Evolutionary conservation across 352 stramenopile genomes (phyloP), one percentile per base, ranked within the genome.

Genomic region (Phytopythium mirpurense): DNA sequence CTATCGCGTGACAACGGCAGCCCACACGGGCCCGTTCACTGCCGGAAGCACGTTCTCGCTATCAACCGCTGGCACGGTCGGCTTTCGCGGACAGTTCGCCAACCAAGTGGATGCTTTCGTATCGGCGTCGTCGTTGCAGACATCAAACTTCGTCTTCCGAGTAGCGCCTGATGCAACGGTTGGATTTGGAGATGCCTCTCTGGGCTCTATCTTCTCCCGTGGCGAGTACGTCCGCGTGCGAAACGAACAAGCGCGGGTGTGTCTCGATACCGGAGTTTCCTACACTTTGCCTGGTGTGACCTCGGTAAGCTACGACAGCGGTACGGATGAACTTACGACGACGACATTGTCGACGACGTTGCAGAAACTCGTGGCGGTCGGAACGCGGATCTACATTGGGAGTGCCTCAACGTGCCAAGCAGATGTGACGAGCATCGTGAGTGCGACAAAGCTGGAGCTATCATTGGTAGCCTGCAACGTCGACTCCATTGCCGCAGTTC

Each of bases 11-110:
- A 92, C 78, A 14, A 93, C 81, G 0, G 46, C 71, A 0, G 78
- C 83, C 0, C 67, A 88, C 55, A 88, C 81, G 1, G 83, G 81
- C 1, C 78, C 80, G 35, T 90, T 90, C 51, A 67, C 60, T 0
- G 37, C 68, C n/a, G 62, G 67, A 2, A 88, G 73, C 21, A 82
- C 74, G 11, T 93, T 93, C 45, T 75, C 80, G 5, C 56, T 93
- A 1, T 58, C 83, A 7, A 80, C 81, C 9, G 66, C 86, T 26
- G 63, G 72, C 9, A 54, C 65, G 9, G 48, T 32, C 3, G 65
- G 76, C 12, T 87, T 90, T 47, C 61, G 67, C 3, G 80, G 83
- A 10, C 60, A 49, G 0, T 84, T 88, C 46, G 56, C 35, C 18
- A 56, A 60, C 0, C 76, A 86, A 54, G 57, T 90, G 2, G 54